Conservation (phyloP, 176 grass and related monocot species). For the Triticum timopheevii region DNA sequence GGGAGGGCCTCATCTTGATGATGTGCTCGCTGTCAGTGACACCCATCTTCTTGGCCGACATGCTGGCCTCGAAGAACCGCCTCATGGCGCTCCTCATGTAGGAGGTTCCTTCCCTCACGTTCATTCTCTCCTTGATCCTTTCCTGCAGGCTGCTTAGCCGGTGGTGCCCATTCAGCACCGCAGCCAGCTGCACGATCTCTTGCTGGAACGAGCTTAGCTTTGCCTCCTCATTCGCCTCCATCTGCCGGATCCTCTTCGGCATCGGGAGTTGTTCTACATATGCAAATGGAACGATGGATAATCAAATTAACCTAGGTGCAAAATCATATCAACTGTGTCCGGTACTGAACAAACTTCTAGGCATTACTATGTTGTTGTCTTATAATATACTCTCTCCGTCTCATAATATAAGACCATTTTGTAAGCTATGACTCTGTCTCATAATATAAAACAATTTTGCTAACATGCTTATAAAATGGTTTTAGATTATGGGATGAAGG, state of each 20-base stretch:
- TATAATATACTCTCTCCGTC: no score
- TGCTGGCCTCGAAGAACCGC: constrained; percentile 80
- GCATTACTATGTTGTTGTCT: no score
- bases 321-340: background rate
- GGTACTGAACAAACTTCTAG: background rate
- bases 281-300: background rate
- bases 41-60: constrained; percentile 22
- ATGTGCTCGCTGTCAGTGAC: no score
- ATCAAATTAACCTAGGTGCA: no score
- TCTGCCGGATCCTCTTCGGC: constrained; percentile 57
- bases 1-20: no score
- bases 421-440: no score
- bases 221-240: constrained; percentile 88
- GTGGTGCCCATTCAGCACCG: constrained; percentile 84
- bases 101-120: constrained; percentile 76
- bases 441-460: no score
- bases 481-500: no score
- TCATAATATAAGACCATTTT: no score
- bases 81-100: constrained; percentile 63
- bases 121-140: constrained; percentile 60
- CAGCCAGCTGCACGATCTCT: constrained; percentile 81
- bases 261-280: constrained; percentile 69
- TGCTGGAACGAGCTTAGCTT: constrained; percentile 93
- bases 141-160: constrained; percentile 66
- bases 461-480: no score